Percentiles rank a stretch among this genome's conserved stretches.
phyloP scores from a whole-genome alignment of 495 filamentous ascomycete species.

The Daldinia grandis region DNA sequence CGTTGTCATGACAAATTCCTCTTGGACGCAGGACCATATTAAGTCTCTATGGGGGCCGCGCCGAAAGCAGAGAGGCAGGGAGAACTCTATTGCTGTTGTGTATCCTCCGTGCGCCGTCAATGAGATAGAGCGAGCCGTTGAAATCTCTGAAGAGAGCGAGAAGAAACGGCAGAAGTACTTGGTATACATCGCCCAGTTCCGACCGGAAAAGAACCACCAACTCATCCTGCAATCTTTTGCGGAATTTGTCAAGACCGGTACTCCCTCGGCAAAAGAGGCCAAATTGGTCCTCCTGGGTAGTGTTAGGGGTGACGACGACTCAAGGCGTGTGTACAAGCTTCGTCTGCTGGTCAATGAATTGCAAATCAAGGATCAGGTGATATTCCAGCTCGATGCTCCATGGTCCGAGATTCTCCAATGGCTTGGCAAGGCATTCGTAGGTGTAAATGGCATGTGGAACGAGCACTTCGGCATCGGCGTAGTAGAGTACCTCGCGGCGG shows the following conservation, averaged over 20 bases:
- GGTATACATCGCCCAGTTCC: constrained; percentile 95
- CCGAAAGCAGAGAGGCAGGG: constrained; percentile 53
- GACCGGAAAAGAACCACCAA: constrained; percentile 94
- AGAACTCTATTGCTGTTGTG: constrained; percentile 69
- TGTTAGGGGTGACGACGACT: constrained; percentile 83
- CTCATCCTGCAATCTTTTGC: constrained; percentile 86
- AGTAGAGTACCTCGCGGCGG: constrained; percentile 97
- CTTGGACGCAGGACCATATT: constrained; percentile 91
- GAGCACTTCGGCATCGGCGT: constrained; percentile 99
- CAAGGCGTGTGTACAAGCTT: constrained; percentile 89
- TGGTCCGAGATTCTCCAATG: constrained; percentile 86
- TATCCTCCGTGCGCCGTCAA: constrained; percentile 92
- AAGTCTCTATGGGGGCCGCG: constrained; percentile 76
- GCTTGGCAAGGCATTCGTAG: constrained; percentile 76
- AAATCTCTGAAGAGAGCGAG: constrained; percentile 72
- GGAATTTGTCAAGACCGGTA: constrained; percentile 62
- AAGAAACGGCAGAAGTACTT: constrained; percentile 70
- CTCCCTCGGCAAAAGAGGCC: constrained; percentile 58
- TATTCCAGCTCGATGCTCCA: constrained; percentile 86
- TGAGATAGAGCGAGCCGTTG: constrained; percentile 76
- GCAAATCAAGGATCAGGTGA: constrained; percentile 79
- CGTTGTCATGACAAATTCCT: constrained; percentile 95
- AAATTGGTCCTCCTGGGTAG: constrained; percentile 85
- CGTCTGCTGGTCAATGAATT: constrained; percentile 89
- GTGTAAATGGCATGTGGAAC: constrained; percentile 99